Conservation (phyloP, 768 basidiomycete genomes). For the Pulveroboletus sp. region DNA sequence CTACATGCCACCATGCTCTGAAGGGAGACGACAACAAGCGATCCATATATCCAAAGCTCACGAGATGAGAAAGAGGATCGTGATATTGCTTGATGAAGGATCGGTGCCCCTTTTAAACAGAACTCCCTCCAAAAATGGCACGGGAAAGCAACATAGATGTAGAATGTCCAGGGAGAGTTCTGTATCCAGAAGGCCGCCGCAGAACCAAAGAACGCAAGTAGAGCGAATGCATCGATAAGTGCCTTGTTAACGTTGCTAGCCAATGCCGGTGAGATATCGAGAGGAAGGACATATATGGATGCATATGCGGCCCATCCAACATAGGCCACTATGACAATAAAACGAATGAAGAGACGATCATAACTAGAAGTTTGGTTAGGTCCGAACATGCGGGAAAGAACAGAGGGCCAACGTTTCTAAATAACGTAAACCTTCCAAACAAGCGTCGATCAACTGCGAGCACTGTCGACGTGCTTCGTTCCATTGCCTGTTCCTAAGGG, state of each 20-base stretch:
- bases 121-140: slow-evolving; percentile 73
- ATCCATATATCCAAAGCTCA: slow-evolving; percentile 23
- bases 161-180: slow-evolving; percentile 65
- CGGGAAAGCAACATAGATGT: slow-evolving; percentile 71
- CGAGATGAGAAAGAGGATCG: slow-evolving; percentile 23
- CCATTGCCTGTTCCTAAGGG: slow-evolving; percentile 44
- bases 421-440: slow-evolving; percentile 65
- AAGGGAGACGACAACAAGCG: slow-evolving; percentile 42
- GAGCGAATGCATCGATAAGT: slow-evolving; percentile 20
- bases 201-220: slow-evolving; percentile 34
- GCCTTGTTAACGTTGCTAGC: not conserved
- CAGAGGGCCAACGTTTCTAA: slow-evolving; percentile 53
- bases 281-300: slow-evolving; percentile 52
- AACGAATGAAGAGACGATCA: slow-evolving; percentile 67
- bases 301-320: slow-evolving; percentile 73
- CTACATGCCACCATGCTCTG: slow-evolving; percentile 70
- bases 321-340: slow-evolving; percentile 69
- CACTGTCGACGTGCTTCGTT: slow-evolving; percentile 47
- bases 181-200: slow-evolving; percentile 59
- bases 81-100: slow-evolving; percentile 9
- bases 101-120: slow-evolving; percentile 20
- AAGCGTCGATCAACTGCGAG: slow-evolving; percentile 46
- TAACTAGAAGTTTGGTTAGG: slow-evolving; percentile 41
- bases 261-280: slow-evolving; percentile 16
- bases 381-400: not conserved